Evolutionary conservation across 768 basidiomycete genomes (phyloP).

Genomic region (Clavulina sp.): DNA sequence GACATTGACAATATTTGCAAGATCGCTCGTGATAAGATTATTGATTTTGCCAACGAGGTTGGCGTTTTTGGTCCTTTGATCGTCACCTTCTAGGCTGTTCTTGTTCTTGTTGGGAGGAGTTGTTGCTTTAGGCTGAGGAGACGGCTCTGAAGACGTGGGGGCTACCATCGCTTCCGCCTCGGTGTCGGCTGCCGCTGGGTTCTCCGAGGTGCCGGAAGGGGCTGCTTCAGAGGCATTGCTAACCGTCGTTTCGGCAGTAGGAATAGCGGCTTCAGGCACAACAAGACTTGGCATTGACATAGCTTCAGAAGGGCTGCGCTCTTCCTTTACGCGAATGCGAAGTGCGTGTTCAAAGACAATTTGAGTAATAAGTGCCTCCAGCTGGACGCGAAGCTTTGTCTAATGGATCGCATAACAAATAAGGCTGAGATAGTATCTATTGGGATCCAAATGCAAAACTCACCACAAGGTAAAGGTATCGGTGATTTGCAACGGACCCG

Average conservation of each 20-base stretch:
- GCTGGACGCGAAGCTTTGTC: conserved; percentile 30
- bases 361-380: conserved; percentile 35
- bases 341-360: conserved; percentile 80
- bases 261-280: not conserved
- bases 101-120: too few species aligned
- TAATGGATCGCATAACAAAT: not conserved
- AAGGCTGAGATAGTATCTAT: not conserved
- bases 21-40: conserved; percentile 54
- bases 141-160: too few species aligned
- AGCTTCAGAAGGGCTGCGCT: conserved; percentile 19
- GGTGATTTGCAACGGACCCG: conserved; percentile 29
- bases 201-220: too few species aligned
- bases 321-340: conserved; percentile 45
- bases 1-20: conserved; percentile 22
- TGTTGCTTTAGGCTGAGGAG: too few species aligned
- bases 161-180: too few species aligned
- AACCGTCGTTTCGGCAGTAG: too few species aligned
- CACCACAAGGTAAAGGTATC: conserved; percentile 29
- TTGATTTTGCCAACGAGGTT: conserved; percentile 60
- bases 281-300: not conserved
- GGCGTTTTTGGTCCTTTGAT: too few species aligned
- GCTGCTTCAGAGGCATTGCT: too few species aligned
- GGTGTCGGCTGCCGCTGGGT: too few species aligned
- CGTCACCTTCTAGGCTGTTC: too few species aligned
- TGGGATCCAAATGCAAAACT: too few species aligned